Evolutionary conservation across 2,329 filamentous ascomycete genomes (phyloP), one percentile per base, ranked within the genome.

Genomic region (Fusarium camptoceras): DNA sequence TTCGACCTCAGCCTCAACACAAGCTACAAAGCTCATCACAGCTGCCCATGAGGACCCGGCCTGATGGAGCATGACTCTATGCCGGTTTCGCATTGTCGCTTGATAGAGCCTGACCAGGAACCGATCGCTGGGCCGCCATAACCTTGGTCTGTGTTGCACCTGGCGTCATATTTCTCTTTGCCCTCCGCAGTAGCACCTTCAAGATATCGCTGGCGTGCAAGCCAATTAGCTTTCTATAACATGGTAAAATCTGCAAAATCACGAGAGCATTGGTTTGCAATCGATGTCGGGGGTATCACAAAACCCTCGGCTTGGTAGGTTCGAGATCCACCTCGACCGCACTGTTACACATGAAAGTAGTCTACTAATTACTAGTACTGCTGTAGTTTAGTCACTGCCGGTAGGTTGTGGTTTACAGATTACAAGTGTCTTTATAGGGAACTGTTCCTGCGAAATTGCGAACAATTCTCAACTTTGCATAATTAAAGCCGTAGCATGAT

Each of bases 121-220:
- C 67, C 53, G 62, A 49, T 59, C 42, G 42, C 48, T 50, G 54
- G 44, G 63, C 31, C 42, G 30, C 44, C 54, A 44, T 55, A 28
- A 47, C 42, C 68, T 54, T 67, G 64, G 65, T 48, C 57, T 53
- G 43, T 54, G 62, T 58, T 66, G 31, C 47, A 20, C 31, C 48
- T 71, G 55, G 63, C 58, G 44, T 58, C 50, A 31, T 70, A 44
- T 55, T 64, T 70, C 41, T 55, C 58, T 68, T 43, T 46, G 42
- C 22, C 55, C 54, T 71, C 28, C 34, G 47, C 63, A 56, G 58
- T 68, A 68, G 67, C 42, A 64, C 31, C 57, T 64, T 46, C 20
- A 31, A 22, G 51, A 31, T 50, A 55, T 59, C 25, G 48, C 53
- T 50, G 48, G n/a, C 41, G 42, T 55, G 18, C n/a, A 46, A 30